Evolutionary conservation across 2,329 filamentous ascomycete genomes (phyloP).

Genomic region (Cadophora sp.): DNA sequence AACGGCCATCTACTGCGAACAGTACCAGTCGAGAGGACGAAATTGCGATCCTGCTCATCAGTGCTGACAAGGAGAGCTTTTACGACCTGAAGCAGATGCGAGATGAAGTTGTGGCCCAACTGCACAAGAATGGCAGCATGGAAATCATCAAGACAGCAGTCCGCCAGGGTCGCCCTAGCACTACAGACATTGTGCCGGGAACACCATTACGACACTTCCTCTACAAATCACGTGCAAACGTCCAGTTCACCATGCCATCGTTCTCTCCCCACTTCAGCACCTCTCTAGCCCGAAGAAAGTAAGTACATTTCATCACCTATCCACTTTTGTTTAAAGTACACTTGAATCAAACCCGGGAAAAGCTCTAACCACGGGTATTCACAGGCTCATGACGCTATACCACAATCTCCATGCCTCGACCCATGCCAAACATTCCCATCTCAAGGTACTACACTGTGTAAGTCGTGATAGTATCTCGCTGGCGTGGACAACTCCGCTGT

Average conservation of each 20-base stretch:
- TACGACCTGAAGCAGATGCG: conserved; percentile 82
- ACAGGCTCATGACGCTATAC: conserved; percentile 80
- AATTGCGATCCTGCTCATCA: conserved; percentile 92
- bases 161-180: conserved; percentile 71
- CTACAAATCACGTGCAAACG: conserved; percentile 93
- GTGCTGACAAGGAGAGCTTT: conserved; percentile 91
- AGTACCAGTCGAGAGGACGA: conserved; percentile 75
- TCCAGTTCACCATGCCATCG: conserved; percentile 93
- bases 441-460: conserved; percentile 85
- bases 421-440: conserved; percentile 83
- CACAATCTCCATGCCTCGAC: conserved; percentile 82
- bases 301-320: conserved; percentile 32
- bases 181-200: conserved; percentile 79
- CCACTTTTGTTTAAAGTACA: neutral
- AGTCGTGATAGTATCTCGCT: conserved; percentile 79
- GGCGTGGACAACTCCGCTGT: conserved; percentile 89
- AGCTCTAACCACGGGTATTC: neutral
- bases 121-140: conserved; percentile 78
- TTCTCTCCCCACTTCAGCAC: conserved; percentile 72
- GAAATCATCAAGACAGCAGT: conserved; percentile 76
- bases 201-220: conserved; percentile 88
- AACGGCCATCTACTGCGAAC: conserved; percentile 69
- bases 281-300: conserved; percentile 68
- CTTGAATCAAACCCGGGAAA: neutral
- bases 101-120: conserved; percentile 67